Evolutionary conservation across 805 yeast genomes (phyloP), one percentile per base, ranked within the genome.

Genomic region (Ogataea glucozyma): DNA sequence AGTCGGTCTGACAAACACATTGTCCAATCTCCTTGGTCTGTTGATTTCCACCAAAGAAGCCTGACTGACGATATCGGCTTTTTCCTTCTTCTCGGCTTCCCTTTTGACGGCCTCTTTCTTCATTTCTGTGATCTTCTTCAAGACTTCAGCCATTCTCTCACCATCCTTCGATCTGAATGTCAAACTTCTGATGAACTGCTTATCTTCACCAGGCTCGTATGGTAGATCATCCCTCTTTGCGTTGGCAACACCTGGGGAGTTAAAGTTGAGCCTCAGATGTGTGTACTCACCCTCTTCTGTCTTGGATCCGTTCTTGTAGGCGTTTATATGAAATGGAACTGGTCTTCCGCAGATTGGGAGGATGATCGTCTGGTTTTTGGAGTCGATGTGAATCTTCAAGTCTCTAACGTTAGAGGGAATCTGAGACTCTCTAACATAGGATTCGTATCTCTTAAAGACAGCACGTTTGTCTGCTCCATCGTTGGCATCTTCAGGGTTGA

Each of bases 251-350:
- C 97, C 97, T 1, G 99, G 98, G 2, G 96, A 83, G 63, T 90
- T 82, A 73, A 91, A 88, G 63, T 91, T 91, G 59, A 91, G 74
- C 65, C 99, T 81, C 57, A 91, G 63, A 60, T 87, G 90, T 1
- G 96, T 89, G 64, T 78, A 89, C 53, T 90, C 97, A 40, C 97
- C 98, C 71, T 93, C 98, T 59, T 93, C 99, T 51, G 84, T 88
- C 59, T 89, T 90, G 9, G 96, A 85, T 38, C 97, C 98, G 61
- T 88, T 90, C 59, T 90, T 91, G 69, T 86, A 90, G 4, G 97
- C 74, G 63, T 88, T 88, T 60, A 91, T 89, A 64, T 91, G 99
- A 73, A 93, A 91, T 18, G 99, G 99, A 40, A 93, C 98, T 1
- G 98, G 97, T 58, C 98, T 77, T 49, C 99, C 99, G 57, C 84